Evolutionary conservation across 108 stramenopile species (phyloP), one percentile per base, ranked within the genome.

Genomic region (Fragilaria radians): DNA sequence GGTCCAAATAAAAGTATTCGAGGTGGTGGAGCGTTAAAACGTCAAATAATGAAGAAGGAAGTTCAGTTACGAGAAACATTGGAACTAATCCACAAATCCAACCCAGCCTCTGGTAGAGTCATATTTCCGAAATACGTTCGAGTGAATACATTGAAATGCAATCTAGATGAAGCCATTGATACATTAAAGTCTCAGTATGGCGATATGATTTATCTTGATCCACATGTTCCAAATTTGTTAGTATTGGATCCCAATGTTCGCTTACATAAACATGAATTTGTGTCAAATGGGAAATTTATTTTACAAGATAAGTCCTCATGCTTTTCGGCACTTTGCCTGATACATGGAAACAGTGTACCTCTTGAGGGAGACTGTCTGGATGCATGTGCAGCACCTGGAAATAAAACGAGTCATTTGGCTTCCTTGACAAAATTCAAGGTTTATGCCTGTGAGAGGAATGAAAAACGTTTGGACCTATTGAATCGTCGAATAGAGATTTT

Each of bases 351-450:
- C 0, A 51, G 54, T 49, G 9, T 32, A 22, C 21, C 54, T 28
- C 4, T 45, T 28, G 28, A 63, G 4, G 74, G 68, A 24, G 83
- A 88, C 58, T 79, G 78, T 21, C 78, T 99, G 32, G 99, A 99
- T 73, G 99, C 99, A n/a, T 97, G 96, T 67, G 93, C 97, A 14
- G 97, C 99, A 27, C 99, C 99, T 1, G 99, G 99, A 0, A 99
- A 98, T 68, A 99, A 99, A 66, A 98, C 99, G 18, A 83, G 87
- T 57, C 99, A 99, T 73, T 80, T 96, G 52, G 96, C 97, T n/a
- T 80, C 96, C 11, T 59, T 95, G 46, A 56, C 30, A 56, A 21
- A 45, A 18, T 24, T 26, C 45, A 71, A 63, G 42, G 83, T 98
- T 28, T 84, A 91, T 50, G 98, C 97, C 11, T 86, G 91, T 29